Evolutionary conservation across 495 filamentous ascomycete genomes (phyloP).

Genomic region (Patellaria atrata): DNA sequence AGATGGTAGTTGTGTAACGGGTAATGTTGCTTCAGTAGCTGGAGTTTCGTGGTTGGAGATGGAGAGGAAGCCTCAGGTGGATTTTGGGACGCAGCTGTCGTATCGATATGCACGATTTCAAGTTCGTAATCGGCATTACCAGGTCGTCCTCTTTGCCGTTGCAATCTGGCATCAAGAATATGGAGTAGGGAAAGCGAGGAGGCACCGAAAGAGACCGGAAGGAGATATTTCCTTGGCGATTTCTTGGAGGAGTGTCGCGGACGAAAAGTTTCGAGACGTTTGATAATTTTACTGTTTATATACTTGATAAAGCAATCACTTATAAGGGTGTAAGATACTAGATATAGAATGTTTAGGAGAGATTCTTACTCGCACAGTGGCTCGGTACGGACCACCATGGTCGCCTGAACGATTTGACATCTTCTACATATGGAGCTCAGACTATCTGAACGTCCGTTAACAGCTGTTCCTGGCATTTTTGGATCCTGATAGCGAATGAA

Average conservation of each 20-base stretch:
- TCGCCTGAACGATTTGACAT: conserved; percentile 17
- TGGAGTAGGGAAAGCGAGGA: conserved; percentile 69
- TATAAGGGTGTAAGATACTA: conserved; percentile 18
- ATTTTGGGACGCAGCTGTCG: no score
- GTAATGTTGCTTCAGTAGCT: no score
- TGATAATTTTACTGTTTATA: conserved; percentile 57
- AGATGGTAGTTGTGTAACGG: no score
- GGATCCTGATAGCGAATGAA: no score
- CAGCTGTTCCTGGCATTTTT: background rate
- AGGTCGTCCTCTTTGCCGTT: conserved; percentile 40
- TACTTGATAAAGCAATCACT: conserved; percentile 70
- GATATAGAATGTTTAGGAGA: conserved; percentile 1
- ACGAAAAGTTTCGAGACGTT: conserved; percentile 58
- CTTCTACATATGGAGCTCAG: no score
- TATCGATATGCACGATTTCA: conserved; percentile 47
- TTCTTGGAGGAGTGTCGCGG: conserved; percentile 24
- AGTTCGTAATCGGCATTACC: conserved; percentile 49
- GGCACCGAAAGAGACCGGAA: conserved; percentile 71
- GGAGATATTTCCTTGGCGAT: conserved; percentile 42
- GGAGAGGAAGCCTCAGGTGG: no score
- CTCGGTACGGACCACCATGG: conserved; percentile 25
- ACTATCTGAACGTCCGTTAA: conserved; percentile 1
- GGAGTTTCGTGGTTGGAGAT: no score
- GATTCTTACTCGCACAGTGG: conserved; percentile 23
- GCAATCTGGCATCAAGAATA: conserved; percentile 53